phyloP scores from a whole-genome alignment of 2,329 filamentous ascomycete genomes.

The Laburnicola sp. region DNA sequence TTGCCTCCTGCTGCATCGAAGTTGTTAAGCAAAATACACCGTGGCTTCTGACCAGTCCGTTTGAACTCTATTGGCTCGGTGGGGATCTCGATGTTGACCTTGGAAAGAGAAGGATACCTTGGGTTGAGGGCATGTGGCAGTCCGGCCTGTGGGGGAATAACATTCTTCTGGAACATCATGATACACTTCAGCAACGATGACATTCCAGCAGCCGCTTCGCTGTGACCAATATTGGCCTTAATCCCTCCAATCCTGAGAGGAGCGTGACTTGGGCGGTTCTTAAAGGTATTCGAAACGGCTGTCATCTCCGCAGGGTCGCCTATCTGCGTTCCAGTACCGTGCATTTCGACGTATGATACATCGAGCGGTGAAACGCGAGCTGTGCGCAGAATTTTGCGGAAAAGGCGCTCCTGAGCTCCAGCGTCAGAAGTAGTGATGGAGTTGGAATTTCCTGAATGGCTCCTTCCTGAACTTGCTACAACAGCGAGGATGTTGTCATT shows the following conservation, averaged over 20 bases:
- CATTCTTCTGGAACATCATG: conserved; percentile 38
- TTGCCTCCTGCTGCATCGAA: conserved; percentile 68
- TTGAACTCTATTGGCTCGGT: conserved; percentile 37
- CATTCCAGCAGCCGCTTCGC: conserved; percentile 40
- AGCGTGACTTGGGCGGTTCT: conserved; percentile 3
- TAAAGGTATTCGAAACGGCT: conserved; percentile 20
- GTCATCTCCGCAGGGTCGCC: conserved; percentile 29
- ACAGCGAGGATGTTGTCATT: conserved; percentile 23
- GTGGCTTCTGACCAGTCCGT: conserved; percentile 24
- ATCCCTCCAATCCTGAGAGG: conserved; percentile 31
- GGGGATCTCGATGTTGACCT: conserved; percentile 62
- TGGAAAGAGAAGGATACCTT: conserved; percentile 57
- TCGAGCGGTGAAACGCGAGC: conserved; percentile 41
- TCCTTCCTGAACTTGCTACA: conserved; percentile 43
- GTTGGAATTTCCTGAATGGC: conserved; percentile 44
- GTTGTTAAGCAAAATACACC: conserved; percentile 52
- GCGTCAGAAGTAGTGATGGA: conserved; percentile 34
- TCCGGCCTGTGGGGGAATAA: conserved; percentile 63
- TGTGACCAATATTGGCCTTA: conserved; percentile 43
- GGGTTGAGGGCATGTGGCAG: conserved; percentile 67
- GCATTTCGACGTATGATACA: conserved; percentile 7
- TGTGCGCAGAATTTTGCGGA: conserved; percentile 19
- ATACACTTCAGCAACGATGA: conserved; percentile 39
- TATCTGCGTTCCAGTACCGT: conserved; percentile 37
- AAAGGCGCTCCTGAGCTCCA: conserved; percentile 19